phyloP scores from a whole-genome alignment of 768 basidiomycete genomes.

The Gloeopeniophorella convolvens region DNA sequence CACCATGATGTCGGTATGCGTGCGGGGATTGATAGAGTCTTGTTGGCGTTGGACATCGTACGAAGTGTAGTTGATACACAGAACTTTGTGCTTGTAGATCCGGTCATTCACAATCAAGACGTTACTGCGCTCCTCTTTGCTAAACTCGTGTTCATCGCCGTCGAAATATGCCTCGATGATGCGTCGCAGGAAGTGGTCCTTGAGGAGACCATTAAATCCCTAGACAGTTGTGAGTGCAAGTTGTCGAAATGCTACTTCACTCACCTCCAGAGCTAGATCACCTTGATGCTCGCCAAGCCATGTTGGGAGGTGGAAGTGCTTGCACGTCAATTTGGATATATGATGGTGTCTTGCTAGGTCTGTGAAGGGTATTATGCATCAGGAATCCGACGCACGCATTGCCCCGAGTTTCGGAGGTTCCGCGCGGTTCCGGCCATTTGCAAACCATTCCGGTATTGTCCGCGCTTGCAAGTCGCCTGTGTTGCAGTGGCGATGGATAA shows the following conservation, averaged over 20 bases:
- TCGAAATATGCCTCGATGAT: slow-evolving; percentile 9
- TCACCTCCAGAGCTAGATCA: slow-evolving; percentile 20
- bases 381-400: too few species aligned
- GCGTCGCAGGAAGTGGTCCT: slow-evolving; percentile 23
- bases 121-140: neutral
- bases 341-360: neutral
- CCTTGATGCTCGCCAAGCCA: neutral
- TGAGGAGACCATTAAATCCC: slow-evolving; percentile 19
- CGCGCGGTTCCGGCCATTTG: too few species aligned
- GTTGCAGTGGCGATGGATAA: too few species aligned
- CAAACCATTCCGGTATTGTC: too few species aligned
- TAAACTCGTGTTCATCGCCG: too few species aligned
- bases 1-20: slow-evolving; percentile 21
- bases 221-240: too few species aligned
- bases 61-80: slow-evolving; percentile 23
- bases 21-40: slow-evolving; percentile 20
- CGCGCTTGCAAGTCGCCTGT: too few species aligned
- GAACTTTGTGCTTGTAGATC: slow-evolving; percentile 22
- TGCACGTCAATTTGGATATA: neutral
- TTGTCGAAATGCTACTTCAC: too few species aligned
- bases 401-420: too few species aligned
- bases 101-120: slow-evolving; percentile 17
- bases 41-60: slow-evolving; percentile 20
- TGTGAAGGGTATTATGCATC: neutral
- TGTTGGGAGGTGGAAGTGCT: neutral